Base-by-base conservation (phyloP, 2,329 filamentous ascomycete genomes). In the Sphaerulina vaccinii region DNA sequence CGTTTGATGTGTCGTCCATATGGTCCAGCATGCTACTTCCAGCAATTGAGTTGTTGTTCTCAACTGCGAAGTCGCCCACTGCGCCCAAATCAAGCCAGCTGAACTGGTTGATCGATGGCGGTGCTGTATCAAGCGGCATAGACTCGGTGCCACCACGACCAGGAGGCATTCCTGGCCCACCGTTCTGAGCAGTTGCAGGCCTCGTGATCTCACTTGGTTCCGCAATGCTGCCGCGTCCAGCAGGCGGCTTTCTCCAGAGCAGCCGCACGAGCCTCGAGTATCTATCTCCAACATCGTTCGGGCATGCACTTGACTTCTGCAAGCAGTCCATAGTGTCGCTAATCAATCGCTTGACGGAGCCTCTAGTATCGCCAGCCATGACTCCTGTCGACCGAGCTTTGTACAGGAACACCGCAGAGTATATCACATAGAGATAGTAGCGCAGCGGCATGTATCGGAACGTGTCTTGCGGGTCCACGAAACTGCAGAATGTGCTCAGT, bases 391-490 rank as follows among this genome's bases (percentile, higher is more conserved):
- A 78, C 32, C 80, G 75, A 63, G 79, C 79, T 70, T 86, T 85
- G 71, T 84, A 85, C 4, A 85, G 65, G 56, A 85, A 85, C 2
- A 84, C 81, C 1, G 82, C 82, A 0, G 80, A 80, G 63, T 85
- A 85, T 19, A 85, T 84, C 2, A 73, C 76, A 54, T 77, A 85
- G 23, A 86, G 70, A 55, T 84, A 85, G 61, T 81, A 85, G 23
- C 81, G 74, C 7, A 84, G 70, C 1, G 83, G 83, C 81, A 86
- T 84, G 54, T 81, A 85, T 54, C 81, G 78, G 13, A 85, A 71
- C 38, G 80, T 78, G 13, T 75, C 77, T 44, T 79, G 75, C 0
- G 82, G 80, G 49, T 84, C 78, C 23, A 84, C 77, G 54, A 77
- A 78, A 49, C 78, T 79, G 60, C 81, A 83, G 16, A 85, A 73